Evolutionary conservation across 2,329 filamentous ascomycete genomes (phyloP).

Genomic region (Sporothrix variecibatus): DNA sequence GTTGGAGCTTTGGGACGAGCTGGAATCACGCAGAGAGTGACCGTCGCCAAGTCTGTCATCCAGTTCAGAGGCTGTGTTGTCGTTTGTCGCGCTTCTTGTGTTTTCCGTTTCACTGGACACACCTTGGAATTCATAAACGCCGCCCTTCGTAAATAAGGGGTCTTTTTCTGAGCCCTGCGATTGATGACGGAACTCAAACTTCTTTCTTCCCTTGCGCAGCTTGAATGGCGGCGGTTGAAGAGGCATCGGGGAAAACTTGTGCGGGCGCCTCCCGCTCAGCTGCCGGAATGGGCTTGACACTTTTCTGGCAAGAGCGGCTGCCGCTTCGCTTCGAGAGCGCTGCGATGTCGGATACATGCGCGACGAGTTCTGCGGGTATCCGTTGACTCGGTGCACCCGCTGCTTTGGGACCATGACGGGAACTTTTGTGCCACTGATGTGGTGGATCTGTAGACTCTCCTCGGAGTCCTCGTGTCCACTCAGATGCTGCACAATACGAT

Average conservation of each 20-base stretch:
- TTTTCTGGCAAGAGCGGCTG: slow-evolving; percentile 13
- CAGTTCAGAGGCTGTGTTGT: background rate
- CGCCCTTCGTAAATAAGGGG: background rate
- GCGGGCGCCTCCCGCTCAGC: background rate
- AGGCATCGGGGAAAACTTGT: slow-evolving; percentile 25
- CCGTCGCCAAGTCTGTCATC: background rate
- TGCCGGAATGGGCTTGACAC: slow-evolving; percentile 29
- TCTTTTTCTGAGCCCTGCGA: slow-evolving; percentile 21
- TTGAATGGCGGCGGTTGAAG: slow-evolving; percentile 11
- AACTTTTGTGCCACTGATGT: slow-evolving; percentile 32
- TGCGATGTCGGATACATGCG: slow-evolving; percentile 28
- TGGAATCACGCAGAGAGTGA: slow-evolving; percentile 20
- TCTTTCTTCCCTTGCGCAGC: slow-evolving; percentile 17
- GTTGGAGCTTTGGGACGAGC: slow-evolving; percentile 28
- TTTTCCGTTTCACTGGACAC: slow-evolving; percentile 11
- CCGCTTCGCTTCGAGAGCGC: slow-evolving; percentile 16
- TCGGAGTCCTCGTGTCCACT: slow-evolving; percentile 26
- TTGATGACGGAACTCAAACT: slow-evolving; percentile 30
- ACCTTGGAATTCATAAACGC: slow-evolving; percentile 22
- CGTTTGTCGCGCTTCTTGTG: slow-evolving; percentile 1
- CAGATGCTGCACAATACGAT: slow-evolving; percentile 36
- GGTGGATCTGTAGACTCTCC: slow-evolving; percentile 28
- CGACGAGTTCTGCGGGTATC: slow-evolving; percentile 34
- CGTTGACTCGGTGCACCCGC: slow-evolving; percentile 39
- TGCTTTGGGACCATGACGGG: slow-evolving; percentile 38